Conservation (phyloP, 1,284 basidiomycete species). For the Schizophyllum amplum region DNA sequence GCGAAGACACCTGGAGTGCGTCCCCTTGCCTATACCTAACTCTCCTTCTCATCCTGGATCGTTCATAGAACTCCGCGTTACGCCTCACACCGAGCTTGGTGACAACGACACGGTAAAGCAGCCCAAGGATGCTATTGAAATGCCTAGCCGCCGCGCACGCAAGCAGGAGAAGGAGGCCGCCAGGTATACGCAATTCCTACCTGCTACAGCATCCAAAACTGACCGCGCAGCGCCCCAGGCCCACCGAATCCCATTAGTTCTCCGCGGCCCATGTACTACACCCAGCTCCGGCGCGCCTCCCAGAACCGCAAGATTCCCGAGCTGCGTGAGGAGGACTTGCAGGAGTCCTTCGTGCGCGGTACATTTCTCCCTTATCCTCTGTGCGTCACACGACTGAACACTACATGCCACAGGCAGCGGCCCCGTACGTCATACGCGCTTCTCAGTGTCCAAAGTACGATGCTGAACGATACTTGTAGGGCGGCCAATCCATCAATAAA, state of each 20-base stretch:
- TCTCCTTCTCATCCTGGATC: not conserved
- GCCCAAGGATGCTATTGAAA: slow-evolving; percentile 22
- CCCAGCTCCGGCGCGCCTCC: slow-evolving; percentile 61
- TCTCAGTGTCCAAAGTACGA: slow-evolving; percentile 9
- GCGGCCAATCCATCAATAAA: slow-evolving; percentile 82
- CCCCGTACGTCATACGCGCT: slow-evolving; percentile 45
- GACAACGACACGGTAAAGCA: slow-evolving; percentile 65
- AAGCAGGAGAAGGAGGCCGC: slow-evolving; percentile 19
- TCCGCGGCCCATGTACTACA: slow-evolving; percentile 40
- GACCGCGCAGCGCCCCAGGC: slow-evolving; percentile 28
- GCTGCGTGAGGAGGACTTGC: slow-evolving; percentile 62
- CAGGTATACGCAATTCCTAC: slow-evolving; percentile 3
- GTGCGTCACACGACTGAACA: too few relatives aligned
- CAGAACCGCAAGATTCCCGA: slow-evolving; percentile 54
- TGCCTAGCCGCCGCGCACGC: slow-evolving; percentile 37
- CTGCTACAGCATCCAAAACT: slow-evolving; percentile 10
- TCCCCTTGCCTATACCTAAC: slow-evolving; percentile 2
- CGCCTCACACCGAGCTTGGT: slow-evolving; percentile 65
- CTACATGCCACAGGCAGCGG: too few relatives aligned
- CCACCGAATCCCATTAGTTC: slow-evolving; percentile 23
- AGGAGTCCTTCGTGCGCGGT: slow-evolving; percentile 75
- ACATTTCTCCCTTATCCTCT: too few relatives aligned
- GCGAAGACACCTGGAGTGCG: slow-evolving; percentile 51
- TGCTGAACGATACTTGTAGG: slow-evolving; percentile 25
- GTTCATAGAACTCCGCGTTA: slow-evolving; percentile 50